These are phyloP conservation scores for Mortierella sp. DNA, from an alignment of 371 early-diverging fungal genomes.

Conservation along the genomic window DNA sequence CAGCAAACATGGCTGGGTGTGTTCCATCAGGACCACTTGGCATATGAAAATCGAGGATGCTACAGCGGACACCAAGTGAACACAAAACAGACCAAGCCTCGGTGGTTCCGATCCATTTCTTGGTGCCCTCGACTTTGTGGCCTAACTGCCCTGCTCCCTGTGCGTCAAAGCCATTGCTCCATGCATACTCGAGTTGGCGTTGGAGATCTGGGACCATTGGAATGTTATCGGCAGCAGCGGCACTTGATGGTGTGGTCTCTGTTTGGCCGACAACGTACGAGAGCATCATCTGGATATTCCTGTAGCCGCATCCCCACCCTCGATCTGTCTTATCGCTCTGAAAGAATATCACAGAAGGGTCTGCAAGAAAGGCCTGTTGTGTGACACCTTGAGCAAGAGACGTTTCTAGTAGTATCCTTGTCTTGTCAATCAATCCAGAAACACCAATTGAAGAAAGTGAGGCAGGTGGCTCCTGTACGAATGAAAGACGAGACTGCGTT, in stretches of 20 bases:
- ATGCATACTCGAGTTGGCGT: conserved; percentile 74
- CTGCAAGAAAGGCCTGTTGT: conserved; percentile 43
- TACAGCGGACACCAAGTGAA: conserved; percentile 72
- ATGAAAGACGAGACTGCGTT: conserved; percentile 5
- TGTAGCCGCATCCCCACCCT: conserved; percentile 87
- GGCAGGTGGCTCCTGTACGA: not conserved
- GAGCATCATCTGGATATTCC: conserved; percentile 81
- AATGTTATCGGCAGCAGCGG: conserved; percentile 22
- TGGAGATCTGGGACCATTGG: conserved; percentile 71
- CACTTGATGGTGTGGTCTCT: conserved; percentile 13
- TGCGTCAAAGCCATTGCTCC: conserved; percentile 75
- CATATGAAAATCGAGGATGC: conserved; percentile 77
- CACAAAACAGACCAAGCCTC: conserved; percentile 78
- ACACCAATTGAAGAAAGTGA: not conserved
- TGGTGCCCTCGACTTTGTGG: conserved; percentile 69
- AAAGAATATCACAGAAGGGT: conserved; percentile 32
- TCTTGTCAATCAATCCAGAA: conserved; percentile 24
- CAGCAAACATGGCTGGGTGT: conserved; percentile 72
- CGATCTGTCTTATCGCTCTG: conserved; percentile 61
- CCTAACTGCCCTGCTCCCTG: conserved; percentile 76
- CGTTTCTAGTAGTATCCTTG: conserved; percentile 19
- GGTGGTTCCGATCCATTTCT: conserved; percentile 87
- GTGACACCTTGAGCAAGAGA: conserved; percentile 35
- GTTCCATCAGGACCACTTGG: conserved; percentile 70
- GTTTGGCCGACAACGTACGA: conserved; percentile 63